Conservation (phyloP, 805 yeast genomes). For the Kodamaea hsintzibuensis region DNA sequence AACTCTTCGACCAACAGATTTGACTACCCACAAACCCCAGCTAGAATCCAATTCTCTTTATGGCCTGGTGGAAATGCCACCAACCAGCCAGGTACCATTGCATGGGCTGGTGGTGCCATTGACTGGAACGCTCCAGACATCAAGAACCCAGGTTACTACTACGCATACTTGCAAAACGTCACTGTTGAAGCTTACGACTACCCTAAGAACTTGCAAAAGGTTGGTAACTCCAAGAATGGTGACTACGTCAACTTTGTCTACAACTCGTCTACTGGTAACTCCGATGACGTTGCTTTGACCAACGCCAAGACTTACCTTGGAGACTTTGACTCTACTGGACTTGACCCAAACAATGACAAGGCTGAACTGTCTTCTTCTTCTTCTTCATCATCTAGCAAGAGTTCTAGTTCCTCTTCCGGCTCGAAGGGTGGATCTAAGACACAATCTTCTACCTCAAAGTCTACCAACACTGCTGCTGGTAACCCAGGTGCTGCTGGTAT, state of each 20-base stretch:
- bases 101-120: slow-evolving; percentile 87
- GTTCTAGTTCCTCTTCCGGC: slow-evolving; percentile 13
- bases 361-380: slow-evolving; percentile 10
- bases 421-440: slow-evolving; percentile 3
- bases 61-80: slow-evolving; percentile 74
- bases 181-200: slow-evolving; percentile 70
- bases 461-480: slow-evolving; percentile 6
- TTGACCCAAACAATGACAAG: slow-evolving; percentile 48
- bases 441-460: slow-evolving; percentile 4
- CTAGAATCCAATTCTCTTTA: slow-evolving; percentile 68
- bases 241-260: slow-evolving; percentile 49
- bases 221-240: slow-evolving; percentile 18
- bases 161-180: slow-evolving; percentile 60
- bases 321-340: slow-evolving; percentile 60
- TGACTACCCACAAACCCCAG: slow-evolving; percentile 71
- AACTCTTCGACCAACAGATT: slow-evolving; percentile 60
- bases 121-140: slow-evolving; percentile 82
- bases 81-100: slow-evolving; percentile 62
- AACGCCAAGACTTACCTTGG: slow-evolving; percentile 63
- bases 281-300: slow-evolving; percentile 52
- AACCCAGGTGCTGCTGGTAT: slow-evolving; percentile 8
- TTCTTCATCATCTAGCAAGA: slow-evolving; percentile 16
- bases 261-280: slow-evolving; percentile 44
- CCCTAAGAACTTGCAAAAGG: slow-evolving; percentile 51
- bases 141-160: slow-evolving; percentile 76